Percentiles rank a stretch among this genome's conserved stretches.
phyloP scores from a whole-genome alignment of 2,329 filamentous ascomycete species.

The Ilyonectria destructans region DNA sequence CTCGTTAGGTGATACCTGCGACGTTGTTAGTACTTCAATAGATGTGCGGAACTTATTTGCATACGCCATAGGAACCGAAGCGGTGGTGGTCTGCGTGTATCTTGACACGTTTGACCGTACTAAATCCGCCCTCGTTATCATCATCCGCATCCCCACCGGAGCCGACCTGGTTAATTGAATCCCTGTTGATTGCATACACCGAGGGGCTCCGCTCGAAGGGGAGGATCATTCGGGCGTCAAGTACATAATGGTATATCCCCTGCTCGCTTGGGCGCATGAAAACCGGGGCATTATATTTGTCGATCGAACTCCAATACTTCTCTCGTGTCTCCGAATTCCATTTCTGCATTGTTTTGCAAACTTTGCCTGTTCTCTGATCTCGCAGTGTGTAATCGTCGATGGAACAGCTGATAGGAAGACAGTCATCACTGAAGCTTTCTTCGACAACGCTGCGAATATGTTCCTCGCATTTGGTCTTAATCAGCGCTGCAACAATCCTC shows the following conservation, averaged over 20 bases:
- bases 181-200: too few relatives aligned
- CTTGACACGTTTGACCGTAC: background rate
- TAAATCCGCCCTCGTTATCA: background rate
- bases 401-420: background rate
- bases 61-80: background rate
- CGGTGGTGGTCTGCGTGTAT: background rate
- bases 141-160: background rate
- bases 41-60: background rate
- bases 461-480: background rate
- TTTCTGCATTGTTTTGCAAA: background rate
- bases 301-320: background rate
- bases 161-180: too few relatives aligned
- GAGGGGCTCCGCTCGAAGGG: background rate
- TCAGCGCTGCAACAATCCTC: conserved; percentile 2
- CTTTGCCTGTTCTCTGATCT: background rate
- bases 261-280: background rate
- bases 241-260: background rate
- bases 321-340: background rate
- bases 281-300: background rate
- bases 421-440: background rate
- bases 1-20: background rate
- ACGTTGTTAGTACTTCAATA: background rate
- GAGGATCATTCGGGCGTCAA: background rate
- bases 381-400: fast-evolving
- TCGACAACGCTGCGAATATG: background rate